A percentile compares a stretch with the other conserved stretches of the same genome.
Conservation (phyloP, 768 basidiomycete species). For the Rhizopogon roseolus region DNA sequence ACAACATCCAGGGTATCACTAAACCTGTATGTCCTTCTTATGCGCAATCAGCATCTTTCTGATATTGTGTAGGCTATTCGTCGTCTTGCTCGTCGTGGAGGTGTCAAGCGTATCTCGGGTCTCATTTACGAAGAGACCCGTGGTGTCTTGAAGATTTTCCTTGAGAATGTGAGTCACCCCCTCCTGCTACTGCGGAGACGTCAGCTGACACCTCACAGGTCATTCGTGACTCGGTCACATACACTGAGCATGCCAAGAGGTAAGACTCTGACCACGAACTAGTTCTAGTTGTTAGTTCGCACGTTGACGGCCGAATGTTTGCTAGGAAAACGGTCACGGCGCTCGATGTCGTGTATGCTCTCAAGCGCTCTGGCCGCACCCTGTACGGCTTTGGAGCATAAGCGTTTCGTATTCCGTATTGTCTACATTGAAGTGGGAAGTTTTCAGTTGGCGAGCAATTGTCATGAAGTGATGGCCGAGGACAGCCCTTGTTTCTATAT, state of each 20-base stretch:
- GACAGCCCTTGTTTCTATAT: background rate
- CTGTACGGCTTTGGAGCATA: conserved; percentile 82
- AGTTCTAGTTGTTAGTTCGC: background rate
- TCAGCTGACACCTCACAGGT: conserved; percentile 42
- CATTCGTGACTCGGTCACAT: conserved; percentile 89
- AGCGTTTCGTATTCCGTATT: conserved; percentile 7
- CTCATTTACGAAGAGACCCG: conserved; percentile 92
- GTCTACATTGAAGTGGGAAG: background rate
- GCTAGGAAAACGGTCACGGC: conserved; percentile 79
- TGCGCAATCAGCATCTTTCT: conserved; percentile 23
- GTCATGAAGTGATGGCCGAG: background rate
- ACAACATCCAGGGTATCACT: conserved; percentile 51
- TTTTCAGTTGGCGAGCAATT: background rate
- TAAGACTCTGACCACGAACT: background rate
- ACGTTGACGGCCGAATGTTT: conserved; percentile 1
- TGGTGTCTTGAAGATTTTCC: conserved; percentile 87
- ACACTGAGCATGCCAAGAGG: conserved; percentile 91
- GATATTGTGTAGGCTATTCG: conserved; percentile 74
- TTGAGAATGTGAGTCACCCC: conserved; percentile 63
- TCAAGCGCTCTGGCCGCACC: conserved; percentile 72
- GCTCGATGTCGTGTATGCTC: conserved; percentile 76
- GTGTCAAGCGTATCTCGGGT: conserved; percentile 89
- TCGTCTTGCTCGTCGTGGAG: conserved; percentile 87
- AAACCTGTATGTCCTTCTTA: conserved; percentile 33
- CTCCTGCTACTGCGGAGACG: conserved; percentile 6